These are phyloP conservation scores for Pinus taeda DNA, from an alignment of 75 land plant species.

Conservation along the genomic window DNA sequence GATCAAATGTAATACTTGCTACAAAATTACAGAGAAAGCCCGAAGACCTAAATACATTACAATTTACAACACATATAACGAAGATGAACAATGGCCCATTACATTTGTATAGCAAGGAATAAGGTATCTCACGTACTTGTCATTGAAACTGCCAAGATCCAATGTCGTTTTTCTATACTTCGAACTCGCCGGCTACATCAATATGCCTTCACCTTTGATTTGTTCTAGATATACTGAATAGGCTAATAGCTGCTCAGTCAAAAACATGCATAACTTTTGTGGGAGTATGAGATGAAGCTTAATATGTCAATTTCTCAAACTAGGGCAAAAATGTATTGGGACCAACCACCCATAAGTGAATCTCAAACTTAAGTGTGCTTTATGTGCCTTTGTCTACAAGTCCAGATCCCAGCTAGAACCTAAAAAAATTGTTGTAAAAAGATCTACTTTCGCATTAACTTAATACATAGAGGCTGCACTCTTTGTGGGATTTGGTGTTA, in stretches of 20 bases:
- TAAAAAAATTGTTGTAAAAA: slow-evolving; percentile 2
- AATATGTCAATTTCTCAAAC: not conserved
- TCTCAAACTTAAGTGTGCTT: not conserved
- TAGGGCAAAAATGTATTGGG: slow-evolving; percentile 3
- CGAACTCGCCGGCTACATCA: slow-evolving; percentile 1
- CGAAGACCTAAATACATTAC: too few species aligned
- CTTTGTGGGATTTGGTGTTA: not conserved
- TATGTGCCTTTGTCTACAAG: not conserved
- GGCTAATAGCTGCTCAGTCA: not conserved
- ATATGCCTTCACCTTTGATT: not conserved
- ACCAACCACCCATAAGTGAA: slow-evolving; percentile 5
- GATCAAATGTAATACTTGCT: too few species aligned
- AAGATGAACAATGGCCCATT: too few species aligned
- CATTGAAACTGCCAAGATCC: not conserved
- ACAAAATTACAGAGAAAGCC: too few species aligned
- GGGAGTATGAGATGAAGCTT: not conserved
- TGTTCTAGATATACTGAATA: not conserved
- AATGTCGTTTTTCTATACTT: not conserved
- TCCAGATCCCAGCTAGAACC: not conserved
- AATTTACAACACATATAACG: too few species aligned
- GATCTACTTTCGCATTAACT: not conserved
- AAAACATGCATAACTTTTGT: slow-evolving; percentile 6
- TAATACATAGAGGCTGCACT: slow-evolving; percentile 8
- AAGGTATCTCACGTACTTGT: slow-evolving; percentile 9
- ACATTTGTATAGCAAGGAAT: not conserved